These are phyloP conservation scores for Quercus berberidifolia DNA, from an alignment of 306 rosid genomes.

Conservation along the genomic window DNA sequence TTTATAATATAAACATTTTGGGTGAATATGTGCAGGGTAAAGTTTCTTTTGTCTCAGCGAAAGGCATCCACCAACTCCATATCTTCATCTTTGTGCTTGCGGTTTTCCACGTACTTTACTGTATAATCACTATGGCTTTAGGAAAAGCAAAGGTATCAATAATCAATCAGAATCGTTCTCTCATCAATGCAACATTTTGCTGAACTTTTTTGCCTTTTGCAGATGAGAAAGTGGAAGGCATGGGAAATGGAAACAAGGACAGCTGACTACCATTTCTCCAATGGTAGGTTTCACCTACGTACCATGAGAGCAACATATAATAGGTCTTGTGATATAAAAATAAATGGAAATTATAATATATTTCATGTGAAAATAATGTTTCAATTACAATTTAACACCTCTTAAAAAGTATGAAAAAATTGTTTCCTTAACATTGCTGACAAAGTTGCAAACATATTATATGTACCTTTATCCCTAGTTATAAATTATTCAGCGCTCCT, in stretches of 20 bases:
- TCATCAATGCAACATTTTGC: too few species aligned
- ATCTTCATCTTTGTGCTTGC: conserved; percentile 77
- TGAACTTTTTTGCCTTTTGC: not conserved
- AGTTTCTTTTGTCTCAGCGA: conserved; percentile 56
- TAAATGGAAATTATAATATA: too few species aligned
- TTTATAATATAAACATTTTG: too few species aligned
- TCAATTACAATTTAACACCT: too few species aligned
- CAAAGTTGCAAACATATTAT: too few species aligned
- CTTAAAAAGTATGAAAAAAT: too few species aligned
- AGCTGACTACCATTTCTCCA: conserved; percentile 64
- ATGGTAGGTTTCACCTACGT: conserved; percentile 42
- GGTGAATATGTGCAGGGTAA: conserved; percentile 39
- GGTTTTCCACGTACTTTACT: conserved; percentile 59
- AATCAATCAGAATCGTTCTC: not conserved
- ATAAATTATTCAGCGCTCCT: too few species aligned
- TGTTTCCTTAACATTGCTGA: too few species aligned
- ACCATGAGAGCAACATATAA: not conserved
- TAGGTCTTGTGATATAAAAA: too few species aligned
- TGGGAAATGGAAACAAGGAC: conserved; percentile 91
- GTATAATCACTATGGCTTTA: conserved; percentile 63
- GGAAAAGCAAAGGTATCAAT: conserved; percentile 58
- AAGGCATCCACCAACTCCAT: conserved; percentile 79
- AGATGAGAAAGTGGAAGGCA: conserved; percentile 87
- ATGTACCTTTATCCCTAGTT: too few species aligned
- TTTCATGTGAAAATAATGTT: too few species aligned